These are phyloP conservation scores for Corallochytrium limacisporum DNA, from an alignment of 78 protist species.

Conservation along the genomic window DNA sequence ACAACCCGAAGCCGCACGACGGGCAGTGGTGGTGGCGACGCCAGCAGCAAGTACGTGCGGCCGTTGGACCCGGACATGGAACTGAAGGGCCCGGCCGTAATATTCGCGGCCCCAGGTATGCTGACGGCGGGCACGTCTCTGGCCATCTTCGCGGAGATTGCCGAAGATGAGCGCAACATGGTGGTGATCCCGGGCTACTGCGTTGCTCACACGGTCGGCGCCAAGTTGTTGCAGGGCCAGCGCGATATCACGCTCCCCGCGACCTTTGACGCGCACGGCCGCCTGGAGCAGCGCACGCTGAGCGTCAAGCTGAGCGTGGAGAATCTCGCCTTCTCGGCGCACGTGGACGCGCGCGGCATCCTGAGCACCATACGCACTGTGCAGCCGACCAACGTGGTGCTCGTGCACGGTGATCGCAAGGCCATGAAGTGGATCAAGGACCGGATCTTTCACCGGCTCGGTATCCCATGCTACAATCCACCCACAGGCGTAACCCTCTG, in stretches of 20 bases:
- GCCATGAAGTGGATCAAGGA: too few relatives aligned
- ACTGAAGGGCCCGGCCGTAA: constrained; percentile 47
- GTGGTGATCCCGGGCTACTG: constrained; percentile 89
- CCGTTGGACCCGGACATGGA: constrained; percentile 40
- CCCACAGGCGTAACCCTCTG: too few relatives aligned
- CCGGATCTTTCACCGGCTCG: too few relatives aligned
- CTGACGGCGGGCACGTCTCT: constrained; percentile 90
- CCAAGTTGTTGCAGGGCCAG: constrained; percentile 25
- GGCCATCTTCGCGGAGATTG: too few relatives aligned
- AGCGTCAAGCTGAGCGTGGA: constrained; percentile 42
- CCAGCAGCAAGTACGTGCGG: constrained; percentile 57
- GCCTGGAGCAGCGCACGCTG: neutral
- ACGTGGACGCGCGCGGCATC: constrained; percentile 94
- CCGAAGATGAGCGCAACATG: too few relatives aligned
- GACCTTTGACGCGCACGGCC: too few relatives aligned
- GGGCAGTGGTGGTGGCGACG: constrained; percentile 38
- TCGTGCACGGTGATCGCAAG: constrained; percentile 99
- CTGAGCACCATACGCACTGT: constrained; percentile 53
- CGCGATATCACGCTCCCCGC: too few relatives aligned
- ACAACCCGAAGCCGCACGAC: constrained; percentile 53
- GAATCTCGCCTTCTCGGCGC: constrained; percentile 74
- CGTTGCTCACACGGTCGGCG: constrained; percentile 89
- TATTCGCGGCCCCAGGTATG: constrained; percentile 95
- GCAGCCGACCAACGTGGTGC: constrained; percentile 67
- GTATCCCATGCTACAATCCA: too few relatives aligned